phyloP scores from a whole-genome alignment of 768 basidiomycete species.

The Chalciporus piperatus region DNA sequence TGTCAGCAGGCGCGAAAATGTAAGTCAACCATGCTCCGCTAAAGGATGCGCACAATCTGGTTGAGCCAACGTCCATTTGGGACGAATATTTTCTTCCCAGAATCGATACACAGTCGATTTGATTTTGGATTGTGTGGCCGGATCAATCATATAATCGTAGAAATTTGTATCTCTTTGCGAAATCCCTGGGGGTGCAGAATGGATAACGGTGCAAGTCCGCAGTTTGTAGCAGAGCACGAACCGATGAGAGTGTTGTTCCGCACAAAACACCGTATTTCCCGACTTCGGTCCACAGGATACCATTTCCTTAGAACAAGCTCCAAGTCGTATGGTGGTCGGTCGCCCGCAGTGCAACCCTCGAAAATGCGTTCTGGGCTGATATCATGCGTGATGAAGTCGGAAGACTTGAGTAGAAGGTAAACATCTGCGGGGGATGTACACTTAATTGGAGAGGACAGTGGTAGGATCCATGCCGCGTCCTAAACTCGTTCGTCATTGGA shows the following conservation, averaged over 20 bases:
- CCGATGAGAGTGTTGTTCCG: constrained; percentile 69
- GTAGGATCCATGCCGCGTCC: constrained; percentile 93
- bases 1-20: not conserved
- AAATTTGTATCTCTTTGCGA: constrained; percentile 87
- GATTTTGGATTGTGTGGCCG: constrained; percentile 51
- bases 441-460: constrained; percentile 78
- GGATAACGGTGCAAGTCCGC: not conserved
- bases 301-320: constrained; percentile 91
- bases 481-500: constrained; percentile 27
- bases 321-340: constrained; percentile 47
- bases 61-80: constrained; percentile 50
- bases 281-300: constrained; percentile 79
- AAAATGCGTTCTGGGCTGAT: constrained; percentile 61
- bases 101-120: constrained; percentile 49
- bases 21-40: not conserved
- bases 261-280: constrained; percentile 92
- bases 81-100: constrained; percentile 67
- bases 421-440: constrained; percentile 89
- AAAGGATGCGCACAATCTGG: constrained; percentile 58
- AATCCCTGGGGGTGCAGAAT: constrained; percentile 49
- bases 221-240: constrained; percentile 27
- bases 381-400: constrained; percentile 86
- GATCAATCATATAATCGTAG: constrained; percentile 82
- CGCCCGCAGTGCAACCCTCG: constrained; percentile 47
- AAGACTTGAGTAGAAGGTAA: constrained; percentile 89